Evolutionary conservation across 345 rosid genomes (phyloP), one percentile per base, ranked within the genome.

Genomic region (Zanthoxylum bungeanum): DNA sequence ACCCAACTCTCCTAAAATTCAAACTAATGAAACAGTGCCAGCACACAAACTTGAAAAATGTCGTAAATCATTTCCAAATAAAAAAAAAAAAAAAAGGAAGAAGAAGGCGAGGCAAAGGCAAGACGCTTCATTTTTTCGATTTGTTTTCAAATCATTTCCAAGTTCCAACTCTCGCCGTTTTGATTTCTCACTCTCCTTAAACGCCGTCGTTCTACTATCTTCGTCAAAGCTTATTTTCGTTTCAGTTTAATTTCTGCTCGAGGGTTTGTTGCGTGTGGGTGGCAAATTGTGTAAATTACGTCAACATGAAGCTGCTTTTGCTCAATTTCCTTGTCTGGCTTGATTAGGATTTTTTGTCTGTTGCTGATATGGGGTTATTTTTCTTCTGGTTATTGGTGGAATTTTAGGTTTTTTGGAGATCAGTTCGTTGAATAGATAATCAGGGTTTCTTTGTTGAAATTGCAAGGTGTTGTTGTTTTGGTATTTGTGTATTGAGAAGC

Each of bases 281-380:
- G 53, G 25, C 8, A 25, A 39, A 40, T 42, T 49, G 3, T n/a
- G 61, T 65, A 12, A 66, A 67, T 76, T 76, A 39, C 50, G 31
- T 31, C 30, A 21, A 47, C 51, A 81, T 76, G 83, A 69, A 69
- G 51, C 49, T 12, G 21, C n/a, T 56, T 68, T 55, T 21, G 28
- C 16, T 64, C 49, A 24, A 49, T 53, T 76, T 52, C 25, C 42
- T 46, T 28, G 68, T 70, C 21, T 33, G 55, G 61, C 27, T 53
- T 61, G 39, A 58, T 70, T 74, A 56, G 83, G 80, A 73, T 55
- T 53, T 56, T 46, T 47, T 57, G 28, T 2, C 3, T 36, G 53
- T 4, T 17, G 60, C 46, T 10, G 62, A 25, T 59, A 16, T 74
- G 53, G 42, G 65, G 70, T 34, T n/a, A 44, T 52, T 53, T 70